A percentile compares a stretch with the other conserved stretches of the same genome.
Conservation (phyloP, 495 filamentous ascomycete species). For the Symbiotaphrina buchneri region DNA sequence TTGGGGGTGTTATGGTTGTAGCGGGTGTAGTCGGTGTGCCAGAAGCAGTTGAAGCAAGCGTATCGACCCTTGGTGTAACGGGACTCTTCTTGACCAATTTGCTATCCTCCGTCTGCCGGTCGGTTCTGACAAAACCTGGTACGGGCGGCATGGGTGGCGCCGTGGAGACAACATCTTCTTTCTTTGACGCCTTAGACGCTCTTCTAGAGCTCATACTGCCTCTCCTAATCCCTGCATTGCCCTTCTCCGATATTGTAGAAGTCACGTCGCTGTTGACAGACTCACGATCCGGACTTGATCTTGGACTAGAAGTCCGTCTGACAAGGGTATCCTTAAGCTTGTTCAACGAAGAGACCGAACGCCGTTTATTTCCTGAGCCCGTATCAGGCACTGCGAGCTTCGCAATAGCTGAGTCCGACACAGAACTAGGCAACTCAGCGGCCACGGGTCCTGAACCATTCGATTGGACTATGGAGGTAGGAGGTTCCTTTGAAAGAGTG, state of each 20-base stretch:
- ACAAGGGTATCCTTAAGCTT: too few relatives aligned
- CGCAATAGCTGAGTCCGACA: too few relatives aligned
- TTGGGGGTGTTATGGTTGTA: conserved; percentile 32
- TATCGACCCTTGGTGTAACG: not conserved
- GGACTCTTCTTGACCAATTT: not conserved
- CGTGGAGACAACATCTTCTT: conserved; percentile 1
- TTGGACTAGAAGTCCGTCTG: conserved; percentile 3
- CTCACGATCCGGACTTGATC: conserved; percentile 2
- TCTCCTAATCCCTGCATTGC: conserved; percentile 1
- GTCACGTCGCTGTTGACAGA: too few relatives aligned
- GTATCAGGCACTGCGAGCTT: too few relatives aligned
- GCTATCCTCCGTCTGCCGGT: not conserved
- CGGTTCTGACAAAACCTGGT: not conserved
- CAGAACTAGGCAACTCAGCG: too few relatives aligned
- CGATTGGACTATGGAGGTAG: too few relatives aligned
- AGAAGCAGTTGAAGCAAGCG: conserved; percentile 19
- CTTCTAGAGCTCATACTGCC: conserved; percentile 1
- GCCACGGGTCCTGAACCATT: too few relatives aligned
- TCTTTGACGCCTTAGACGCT: conserved; percentile 1
- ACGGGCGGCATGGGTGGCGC: not conserved
- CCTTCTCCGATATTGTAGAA: conserved; percentile 1
- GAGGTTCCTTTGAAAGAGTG: too few relatives aligned
- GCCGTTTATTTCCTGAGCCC: too few relatives aligned
- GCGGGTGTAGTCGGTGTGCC: conserved; percentile 17
- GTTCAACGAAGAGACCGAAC: too few relatives aligned